Evolutionary conservation across 164 flowering plant genomes (phyloP).

Genomic region (Vitis vinifera): ASM3070453v1 NC_081810.1:20309501-20310000

Average conservation of each 20-base stretch:
- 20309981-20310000: slow-evolving; percentile 90
- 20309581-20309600: slow-evolving; percentile 89
- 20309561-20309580: slow-evolving; percentile 92
- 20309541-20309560: slow-evolving; percentile 75
- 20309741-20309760: no score
- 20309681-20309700: slow-evolving; percentile 78
- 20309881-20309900: slow-evolving; percentile 80
- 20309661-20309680: slow-evolving; percentile 88
- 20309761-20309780: not conserved
- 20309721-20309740: not conserved
- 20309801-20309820: slow-evolving; percentile 52
- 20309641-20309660: slow-evolving; percentile 89
- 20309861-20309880: slow-evolving; percentile 81
- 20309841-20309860: slow-evolving; percentile 93
- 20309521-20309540: not conserved
- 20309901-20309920: slow-evolving; percentile 78
- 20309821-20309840: slow-evolving; percentile 97
- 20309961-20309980: not conserved
- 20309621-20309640: slow-evolving; percentile 98
- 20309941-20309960: not conserved
- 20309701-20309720: slow-evolving; percentile 61
- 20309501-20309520: not conserved
- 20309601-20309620: slow-evolving; percentile 88
- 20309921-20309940: slow-evolving; percentile 2
- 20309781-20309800: not conserved